Conservation (phyloP, 306 rosid genomes). For the Datisca glomerata region DNA sequence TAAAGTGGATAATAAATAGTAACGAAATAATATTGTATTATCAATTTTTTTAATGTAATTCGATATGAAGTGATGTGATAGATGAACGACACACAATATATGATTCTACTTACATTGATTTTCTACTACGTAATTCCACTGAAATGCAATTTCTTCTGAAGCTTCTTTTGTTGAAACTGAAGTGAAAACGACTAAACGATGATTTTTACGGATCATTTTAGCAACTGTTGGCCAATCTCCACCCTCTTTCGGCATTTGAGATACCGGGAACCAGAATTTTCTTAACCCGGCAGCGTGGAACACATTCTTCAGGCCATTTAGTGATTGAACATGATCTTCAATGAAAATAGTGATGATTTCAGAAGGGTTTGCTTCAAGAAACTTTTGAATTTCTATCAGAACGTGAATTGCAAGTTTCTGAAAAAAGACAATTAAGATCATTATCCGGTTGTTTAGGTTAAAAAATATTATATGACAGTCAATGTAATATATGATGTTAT, state of each 20-base stretch:
- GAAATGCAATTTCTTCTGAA: too few relatives aligned
- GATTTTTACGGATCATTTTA: slow-evolving; percentile 35
- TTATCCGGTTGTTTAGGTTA: neutral
- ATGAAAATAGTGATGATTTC: slow-evolving; percentile 45
- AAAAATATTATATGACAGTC: neutral
- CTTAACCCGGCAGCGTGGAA: slow-evolving; percentile 48
- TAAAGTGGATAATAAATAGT: too few relatives aligned
- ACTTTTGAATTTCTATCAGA: slow-evolving; percentile 37
- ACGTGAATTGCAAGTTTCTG: slow-evolving; percentile 48
- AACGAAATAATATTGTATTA: too few relatives aligned
- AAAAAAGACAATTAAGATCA: too few relatives aligned
- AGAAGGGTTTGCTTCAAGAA: slow-evolving; percentile 36
- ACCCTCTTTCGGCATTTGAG: slow-evolving; percentile 46
- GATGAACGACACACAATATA: too few relatives aligned
- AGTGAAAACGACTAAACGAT: slow-evolving; percentile 45
- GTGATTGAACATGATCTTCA: slow-evolving; percentile 43
- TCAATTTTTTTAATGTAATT: too few relatives aligned
- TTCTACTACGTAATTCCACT: neutral
- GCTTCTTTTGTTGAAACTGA: too few relatives aligned
- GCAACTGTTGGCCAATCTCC: slow-evolving; percentile 43
- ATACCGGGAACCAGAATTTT: slow-evolving; percentile 50
- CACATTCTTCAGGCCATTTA: slow-evolving; percentile 39
- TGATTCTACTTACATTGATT: neutral
- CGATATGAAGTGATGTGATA: too few relatives aligned
- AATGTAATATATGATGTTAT: too few relatives aligned